Conservation (phyloP, 2,329 filamentous ascomycete species). For the Teratosphaeriaceae sp. region DNA sequence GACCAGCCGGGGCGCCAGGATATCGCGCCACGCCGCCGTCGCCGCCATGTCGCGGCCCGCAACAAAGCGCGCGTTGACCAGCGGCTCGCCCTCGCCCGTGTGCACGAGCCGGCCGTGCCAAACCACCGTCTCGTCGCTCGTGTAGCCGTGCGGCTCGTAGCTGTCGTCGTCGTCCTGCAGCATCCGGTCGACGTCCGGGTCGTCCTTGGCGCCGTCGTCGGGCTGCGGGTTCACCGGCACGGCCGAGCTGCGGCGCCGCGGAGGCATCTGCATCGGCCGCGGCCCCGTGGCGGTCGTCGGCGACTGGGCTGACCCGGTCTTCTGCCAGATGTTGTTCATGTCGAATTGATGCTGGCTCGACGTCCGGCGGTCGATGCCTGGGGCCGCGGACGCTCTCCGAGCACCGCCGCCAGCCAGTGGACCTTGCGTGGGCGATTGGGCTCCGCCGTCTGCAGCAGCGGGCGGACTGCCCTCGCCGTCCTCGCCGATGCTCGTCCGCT, state of each 20-base stretch:
- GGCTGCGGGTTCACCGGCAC: constrained; percentile 7
- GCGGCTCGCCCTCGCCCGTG: constrained; percentile 31
- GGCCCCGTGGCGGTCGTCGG: constrained; percentile 41
- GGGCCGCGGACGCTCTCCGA: constrained; percentile 7
- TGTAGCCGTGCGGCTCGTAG: constrained; percentile 73
- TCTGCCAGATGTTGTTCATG: constrained; percentile 78
- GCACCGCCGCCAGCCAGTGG: constrained; percentile 16
- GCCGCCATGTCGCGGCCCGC: constrained; percentile 72
- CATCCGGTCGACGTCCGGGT: constrained; percentile 85
- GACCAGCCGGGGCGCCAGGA: constrained; percentile 64
- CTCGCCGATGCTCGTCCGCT: constrained; percentile 32
- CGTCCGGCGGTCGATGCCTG: constrained; percentile 26
- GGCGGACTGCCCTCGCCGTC: constrained; percentile 10
- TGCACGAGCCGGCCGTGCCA: constrained; percentile 65
- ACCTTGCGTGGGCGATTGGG: constrained; percentile 25
- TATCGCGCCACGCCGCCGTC: constrained; percentile 63
- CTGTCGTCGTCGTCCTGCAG: constrained; percentile 77
- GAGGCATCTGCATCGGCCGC: constrained; percentile 40
- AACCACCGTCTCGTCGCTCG: constrained; percentile 62
- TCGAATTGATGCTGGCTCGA: constrained; percentile 52
- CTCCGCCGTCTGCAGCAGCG: not conserved
- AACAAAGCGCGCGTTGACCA: constrained; percentile 71
- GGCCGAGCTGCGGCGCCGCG: constrained; percentile 31
- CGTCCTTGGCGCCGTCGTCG: constrained; percentile 56
- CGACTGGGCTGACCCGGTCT: constrained; percentile 56